A percentile compares a stretch with the other conserved stretches of the same genome.
Evolutionary conservation across 495 filamentous ascomycete species (phyloP).

Genomic region (Penicillium lividum): DNA sequence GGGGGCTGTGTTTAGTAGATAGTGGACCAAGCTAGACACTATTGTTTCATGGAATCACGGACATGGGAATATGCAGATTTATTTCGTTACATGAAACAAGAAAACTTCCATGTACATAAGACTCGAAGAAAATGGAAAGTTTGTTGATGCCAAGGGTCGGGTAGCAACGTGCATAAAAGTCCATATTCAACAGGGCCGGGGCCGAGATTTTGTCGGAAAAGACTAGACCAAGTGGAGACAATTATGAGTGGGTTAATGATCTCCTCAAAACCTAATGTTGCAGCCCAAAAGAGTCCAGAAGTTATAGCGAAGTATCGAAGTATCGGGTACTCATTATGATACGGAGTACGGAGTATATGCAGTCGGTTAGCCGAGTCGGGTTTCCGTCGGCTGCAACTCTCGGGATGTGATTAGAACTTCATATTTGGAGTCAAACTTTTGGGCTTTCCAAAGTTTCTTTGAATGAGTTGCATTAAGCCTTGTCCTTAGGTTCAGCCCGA

Average conservation of each 20-base stretch:
- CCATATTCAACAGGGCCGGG: neutral
- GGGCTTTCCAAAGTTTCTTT: no score
- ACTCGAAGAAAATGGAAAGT: neutral
- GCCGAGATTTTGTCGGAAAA: neutral
- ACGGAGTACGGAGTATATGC: neutral
- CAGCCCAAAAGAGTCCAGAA: no score
- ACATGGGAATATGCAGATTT: neutral
- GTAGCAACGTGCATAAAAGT: neutral
- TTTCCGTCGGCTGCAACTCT: constrained; percentile 8
- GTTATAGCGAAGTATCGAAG: neutral
- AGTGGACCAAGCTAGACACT: neutral
- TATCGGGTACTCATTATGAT: constrained; percentile 1
- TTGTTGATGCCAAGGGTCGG: neutral
- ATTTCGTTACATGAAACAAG: no score
- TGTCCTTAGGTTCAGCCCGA: constrained; percentile 1
- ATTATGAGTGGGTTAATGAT: neutral
- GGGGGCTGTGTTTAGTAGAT: constrained; percentile 1
- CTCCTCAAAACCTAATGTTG: no score
- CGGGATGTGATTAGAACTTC: neutral
- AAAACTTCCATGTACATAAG: no score
- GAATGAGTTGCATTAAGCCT: neutral
- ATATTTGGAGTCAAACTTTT: no score
- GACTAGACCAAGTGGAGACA: neutral
- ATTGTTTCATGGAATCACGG: neutral
- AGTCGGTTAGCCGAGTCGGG: constrained; percentile 27